Evolutionary conservation across 768 basidiomycete species (phyloP).

Genomic region (Psilocybe subaeruginosa): DNA sequence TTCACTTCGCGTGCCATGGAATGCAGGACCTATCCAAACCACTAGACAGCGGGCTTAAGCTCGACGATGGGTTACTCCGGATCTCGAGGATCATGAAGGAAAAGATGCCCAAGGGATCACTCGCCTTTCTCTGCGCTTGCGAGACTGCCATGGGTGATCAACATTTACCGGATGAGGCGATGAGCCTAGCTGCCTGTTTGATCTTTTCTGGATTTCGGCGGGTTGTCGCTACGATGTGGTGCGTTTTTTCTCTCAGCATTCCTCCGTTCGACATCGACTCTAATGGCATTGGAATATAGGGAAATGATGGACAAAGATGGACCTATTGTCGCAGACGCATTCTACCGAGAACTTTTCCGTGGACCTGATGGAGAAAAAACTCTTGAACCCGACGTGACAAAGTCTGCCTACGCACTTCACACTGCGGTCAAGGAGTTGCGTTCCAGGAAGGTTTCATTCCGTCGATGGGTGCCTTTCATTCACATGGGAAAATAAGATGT

Average conservation of each 20-base stretch:
- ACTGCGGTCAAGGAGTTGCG: neutral
- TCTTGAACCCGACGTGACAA: neutral
- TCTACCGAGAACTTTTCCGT: conserved; percentile 15
- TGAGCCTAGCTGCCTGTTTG: conserved; percentile 26
- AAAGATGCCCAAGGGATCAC: conserved; percentile 11
- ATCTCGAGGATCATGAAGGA: conserved; percentile 27
- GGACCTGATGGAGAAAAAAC: neutral
- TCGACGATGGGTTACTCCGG: conserved; percentile 18
- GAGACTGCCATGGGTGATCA: conserved; percentile 30
- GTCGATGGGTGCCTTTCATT: conserved; percentile 26
- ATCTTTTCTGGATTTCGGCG: conserved; percentile 27
- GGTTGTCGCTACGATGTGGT: conserved; percentile 29
- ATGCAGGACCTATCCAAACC: no score
- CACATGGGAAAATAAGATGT: conserved; percentile 18
- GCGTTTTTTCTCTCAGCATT: neutral
- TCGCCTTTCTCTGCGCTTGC: conserved; percentile 36
- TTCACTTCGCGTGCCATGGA: conserved; percentile 14
- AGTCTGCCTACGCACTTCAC: conserved; percentile 9
- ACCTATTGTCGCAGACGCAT: conserved; percentile 15
- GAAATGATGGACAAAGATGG: conserved; percentile 16
- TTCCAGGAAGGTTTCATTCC: neutral
- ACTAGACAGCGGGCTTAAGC: conserved; percentile 4
- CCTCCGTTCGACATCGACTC: no score
- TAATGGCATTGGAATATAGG: neutral
- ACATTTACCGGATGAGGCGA: conserved; percentile 24